Evolutionary conservation across 306 rosid genomes (phyloP), one percentile per base, ranked within the genome.

Genomic region (Trichosanthes cucumerina): DNA sequence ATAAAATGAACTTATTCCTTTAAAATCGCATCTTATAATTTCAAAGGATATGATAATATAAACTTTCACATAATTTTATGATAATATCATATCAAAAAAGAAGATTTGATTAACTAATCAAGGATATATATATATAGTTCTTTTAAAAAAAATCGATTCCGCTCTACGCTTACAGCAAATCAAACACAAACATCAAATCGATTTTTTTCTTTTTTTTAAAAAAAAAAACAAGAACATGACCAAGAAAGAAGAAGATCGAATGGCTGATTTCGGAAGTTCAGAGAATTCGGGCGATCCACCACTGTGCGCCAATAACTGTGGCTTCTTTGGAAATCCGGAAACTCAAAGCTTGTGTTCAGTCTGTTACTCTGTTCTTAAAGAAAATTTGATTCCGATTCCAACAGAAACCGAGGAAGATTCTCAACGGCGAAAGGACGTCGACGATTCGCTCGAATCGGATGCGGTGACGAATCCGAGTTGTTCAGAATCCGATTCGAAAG

Each of bases 281-380:
- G 38, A 60, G 14, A 60, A 9, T 11, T 0, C 47, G 1, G 18
- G 18, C 85, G 70, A 28, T 64, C 79, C 79, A 44, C 15, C 76
- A 54, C 79, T 76, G 9, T 88, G 92, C 34, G 72, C 36, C 1
- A 86, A 80, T 4, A 83, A 85, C 5, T 86, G 92, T 16, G 88
- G 88, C 44, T 88, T 81, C 70, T 86, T 26, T 26, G 85, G 88
- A 18, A 21, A 79, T 2, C n/a, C 34, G 28, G 59, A 46, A 26
- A 81, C 13, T 72, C 77, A 60, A 2, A 84, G 80, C 36, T 31
- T 83, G 65, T 88, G 86, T 9, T 84, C 86, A 10, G 11, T 28
- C 65, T 84, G 86, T 73, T 80, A 84, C 63, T 3, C 6, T 0
- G 75, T 75, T 65, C 41, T 84, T 63, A 68, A 65, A 79, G n/a